These are phyloP conservation scores for Plasmodium fragile DNA, from an alignment of 169 alveolate genomes.

Conservation along the genomic window DNA sequence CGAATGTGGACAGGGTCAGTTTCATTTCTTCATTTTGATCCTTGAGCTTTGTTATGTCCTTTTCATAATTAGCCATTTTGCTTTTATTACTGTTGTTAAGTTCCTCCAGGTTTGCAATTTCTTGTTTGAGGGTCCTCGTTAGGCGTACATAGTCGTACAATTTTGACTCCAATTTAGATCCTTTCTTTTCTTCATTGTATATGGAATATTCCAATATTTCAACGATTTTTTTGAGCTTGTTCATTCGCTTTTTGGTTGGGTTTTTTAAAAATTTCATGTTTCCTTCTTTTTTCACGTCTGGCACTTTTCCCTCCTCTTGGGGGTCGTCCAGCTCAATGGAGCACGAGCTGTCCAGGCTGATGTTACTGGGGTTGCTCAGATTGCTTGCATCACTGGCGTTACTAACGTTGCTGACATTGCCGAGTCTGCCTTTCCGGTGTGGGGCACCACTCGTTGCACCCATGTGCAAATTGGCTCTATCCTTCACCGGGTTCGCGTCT, in stretches of 20 bases:
- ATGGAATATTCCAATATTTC: conserved; percentile 71
- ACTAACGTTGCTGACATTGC: not conserved
- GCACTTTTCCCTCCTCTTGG: conserved; percentile 4
- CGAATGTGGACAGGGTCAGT: conserved; percentile 68
- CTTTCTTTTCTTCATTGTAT: conserved; percentile 74
- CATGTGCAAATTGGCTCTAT: not conserved
- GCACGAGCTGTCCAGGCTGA: conserved; percentile 65
- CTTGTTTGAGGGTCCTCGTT: conserved; percentile 35
- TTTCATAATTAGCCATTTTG: conserved; percentile 61
- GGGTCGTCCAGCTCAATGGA: conserved; percentile 11
- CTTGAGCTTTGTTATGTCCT: conserved; percentile 57
- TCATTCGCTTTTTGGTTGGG: conserved; percentile 75
- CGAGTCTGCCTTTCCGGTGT: not conserved
- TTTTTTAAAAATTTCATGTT: conserved; percentile 65
- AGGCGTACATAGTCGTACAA: conserved; percentile 44
- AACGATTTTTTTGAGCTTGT: conserved; percentile 58
- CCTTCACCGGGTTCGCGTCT: not conserved
- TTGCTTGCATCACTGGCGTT: not conserved
- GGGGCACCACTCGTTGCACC: not conserved
- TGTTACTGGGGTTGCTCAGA: conserved; percentile 7
- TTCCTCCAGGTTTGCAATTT: conserved; percentile 19
- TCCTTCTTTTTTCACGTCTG: not conserved
- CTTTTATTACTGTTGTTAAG: conserved; percentile 31
- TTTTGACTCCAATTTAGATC: conserved; percentile 38
- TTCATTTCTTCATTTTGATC: conserved; percentile 77